Evolutionary conservation across 805 yeast species (phyloP), one percentile per base, ranked within the genome.

Genomic region (Lipomyces orientalis): DNA sequence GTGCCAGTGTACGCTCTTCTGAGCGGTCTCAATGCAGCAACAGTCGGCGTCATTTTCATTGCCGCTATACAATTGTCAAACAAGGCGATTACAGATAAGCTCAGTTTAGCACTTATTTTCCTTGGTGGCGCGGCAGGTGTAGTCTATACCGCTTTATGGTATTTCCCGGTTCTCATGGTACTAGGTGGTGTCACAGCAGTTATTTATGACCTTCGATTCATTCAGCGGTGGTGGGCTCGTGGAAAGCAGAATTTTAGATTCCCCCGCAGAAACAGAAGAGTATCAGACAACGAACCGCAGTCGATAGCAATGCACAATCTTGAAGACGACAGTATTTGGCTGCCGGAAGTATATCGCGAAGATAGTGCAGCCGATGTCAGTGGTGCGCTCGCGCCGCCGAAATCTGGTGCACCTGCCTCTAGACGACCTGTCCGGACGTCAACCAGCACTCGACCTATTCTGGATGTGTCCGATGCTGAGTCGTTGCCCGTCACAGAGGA

Each of bases 91-190:
- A 68, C 71, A 16, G 71, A 68, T 39, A 66, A 68, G 37, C 59
- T 68, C 33, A 66, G 69, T 51, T 59, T 61, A 14, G 52, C 64
- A 31, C 60, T 60, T 14, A 58, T 68, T 31, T 68, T 65, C 43
- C 56, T 68, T 10, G 70, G 66, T 19, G 68, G 68, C 14, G 64
- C 65, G 37, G 56, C 56, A 37, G 71, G 68, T 19, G 61, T 67
- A 33, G 58, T 62, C 60, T 65, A 67, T 43, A 64, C 68, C 10
- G 70, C 71, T 16, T 55, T 67, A 33, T 67, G 68, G 68, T 67
- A 66, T 33, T 68, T 59, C 60, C 71, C 71, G 6, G 70, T 66
- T 10, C 60, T 68, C 31, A 68, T 68, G 69, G 63, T 64, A 25
- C 59, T 60, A 4, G 67, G 71, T 2, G 71, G 71, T 29, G 12